phyloP scores from a whole-genome alignment of 169 alveolate genomes.

The Cytauxzoon felis region DNA sequence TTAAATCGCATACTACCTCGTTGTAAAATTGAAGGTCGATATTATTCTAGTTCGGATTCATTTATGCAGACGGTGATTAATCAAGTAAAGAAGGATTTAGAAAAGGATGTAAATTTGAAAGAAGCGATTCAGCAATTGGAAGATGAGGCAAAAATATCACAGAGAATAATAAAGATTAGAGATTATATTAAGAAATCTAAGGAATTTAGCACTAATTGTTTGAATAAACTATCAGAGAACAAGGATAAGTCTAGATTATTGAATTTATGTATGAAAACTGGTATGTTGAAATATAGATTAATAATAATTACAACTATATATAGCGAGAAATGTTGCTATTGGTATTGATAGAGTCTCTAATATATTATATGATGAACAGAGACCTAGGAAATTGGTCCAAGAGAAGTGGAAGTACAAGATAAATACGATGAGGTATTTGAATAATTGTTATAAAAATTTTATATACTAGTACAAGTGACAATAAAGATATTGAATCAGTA shows the following conservation, averaged over 20 bases:
- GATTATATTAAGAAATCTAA: slow-evolving; percentile 36
- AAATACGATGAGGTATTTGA: slow-evolving; percentile 4
- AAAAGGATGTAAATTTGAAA: slow-evolving; percentile 68
- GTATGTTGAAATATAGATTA: neutral
- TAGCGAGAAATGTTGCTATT: slow-evolving; percentile 49
- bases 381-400: slow-evolving; percentile 17
- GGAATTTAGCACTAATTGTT: slow-evolving; percentile 24
- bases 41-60: slow-evolving; percentile 52
- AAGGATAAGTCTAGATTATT: slow-evolving; percentile 35
- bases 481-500: neutral
- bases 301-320: neutral
- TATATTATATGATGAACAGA: slow-evolving; percentile 53
- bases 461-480: slow-evolving; percentile 4
- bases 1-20: too few species aligned
- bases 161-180: slow-evolving; percentile 53
- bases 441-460: neutral
- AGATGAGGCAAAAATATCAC: slow-evolving; percentile 59
- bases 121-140: slow-evolving; percentile 74
- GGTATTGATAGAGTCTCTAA: slow-evolving; percentile 65
- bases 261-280: slow-evolving; percentile 33
- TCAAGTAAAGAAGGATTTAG: slow-evolving; percentile 76
- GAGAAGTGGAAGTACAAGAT: slow-evolving; percentile 41
- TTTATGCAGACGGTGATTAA: slow-evolving; percentile 71
- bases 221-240: slow-evolving; percentile 43
- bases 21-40: too few species aligned